Conservation (phyloP, 2,329 filamentous ascomycete species). For the Pseudopyricularia javanii region DNA sequence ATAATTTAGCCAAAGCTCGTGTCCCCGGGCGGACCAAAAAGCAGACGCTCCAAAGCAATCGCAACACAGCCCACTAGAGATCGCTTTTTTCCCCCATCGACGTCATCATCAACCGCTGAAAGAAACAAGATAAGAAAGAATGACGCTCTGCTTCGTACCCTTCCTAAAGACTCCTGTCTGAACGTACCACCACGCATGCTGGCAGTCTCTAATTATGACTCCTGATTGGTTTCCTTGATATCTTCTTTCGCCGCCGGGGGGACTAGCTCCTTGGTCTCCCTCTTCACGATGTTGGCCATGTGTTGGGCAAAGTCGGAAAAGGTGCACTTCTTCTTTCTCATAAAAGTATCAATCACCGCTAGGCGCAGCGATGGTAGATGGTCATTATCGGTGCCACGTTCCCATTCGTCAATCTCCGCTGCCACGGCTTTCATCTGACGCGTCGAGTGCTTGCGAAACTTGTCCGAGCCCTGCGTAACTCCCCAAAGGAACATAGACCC, state of each 20-base stretch:
- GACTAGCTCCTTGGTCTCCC: background rate
- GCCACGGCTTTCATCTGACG: background rate
- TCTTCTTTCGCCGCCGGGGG: background rate
- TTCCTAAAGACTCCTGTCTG: no score
- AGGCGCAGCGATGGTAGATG: background rate
- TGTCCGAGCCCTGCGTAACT: background rate
- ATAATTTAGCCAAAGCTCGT: no score
- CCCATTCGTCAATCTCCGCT: constrained; percentile 1
- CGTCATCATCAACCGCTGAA: no score
- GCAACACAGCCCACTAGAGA: no score
- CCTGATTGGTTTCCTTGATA: background rate
- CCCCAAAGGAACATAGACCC: constrained; percentile 1
- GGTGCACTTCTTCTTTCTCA: background rate
- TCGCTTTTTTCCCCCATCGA: no score
- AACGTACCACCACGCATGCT: no score
- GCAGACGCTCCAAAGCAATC: no score
- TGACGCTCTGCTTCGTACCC: no score
- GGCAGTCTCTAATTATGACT: background rate
- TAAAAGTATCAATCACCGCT: background rate
- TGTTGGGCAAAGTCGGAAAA: background rate
- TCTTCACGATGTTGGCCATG: background rate
- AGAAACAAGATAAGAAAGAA: no score
- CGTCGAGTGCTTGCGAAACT: background rate
- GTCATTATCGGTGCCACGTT: background rate
- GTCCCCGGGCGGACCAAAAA: no score